Percentiles rank a stretch among this genome's conserved stretches.
phyloP scores from a whole-genome alignment of 371 early-diverging fungal species.

The Mucor saturninus region DNA sequence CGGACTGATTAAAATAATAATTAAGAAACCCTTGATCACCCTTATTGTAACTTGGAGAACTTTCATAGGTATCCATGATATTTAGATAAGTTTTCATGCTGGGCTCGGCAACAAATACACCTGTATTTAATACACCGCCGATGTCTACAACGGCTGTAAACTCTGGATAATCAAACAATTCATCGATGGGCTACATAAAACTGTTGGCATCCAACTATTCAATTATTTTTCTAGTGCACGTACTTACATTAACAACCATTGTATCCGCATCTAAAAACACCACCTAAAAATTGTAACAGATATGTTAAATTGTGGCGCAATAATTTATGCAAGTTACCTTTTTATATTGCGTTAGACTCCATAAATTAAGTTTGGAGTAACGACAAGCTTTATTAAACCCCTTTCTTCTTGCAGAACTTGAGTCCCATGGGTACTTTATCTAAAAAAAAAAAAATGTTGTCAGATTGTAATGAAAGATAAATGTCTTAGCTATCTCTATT shows the following conservation, averaged over 20 bases:
- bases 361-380: constrained; percentile 43
- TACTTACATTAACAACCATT: constrained; percentile 36
- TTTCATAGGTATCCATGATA: constrained; percentile 32
- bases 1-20: constrained; percentile 37
- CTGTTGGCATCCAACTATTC: neutral
- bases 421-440: constrained; percentile 43
- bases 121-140: constrained; percentile 43
- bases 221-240: neutral
- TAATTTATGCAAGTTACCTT: constrained; percentile 25
- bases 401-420: constrained; percentile 27
- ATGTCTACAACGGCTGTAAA: constrained; percentile 40
- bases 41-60: constrained; percentile 39
- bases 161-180: constrained; percentile 38
- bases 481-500: constrained; percentile 2
- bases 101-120: constrained; percentile 45
- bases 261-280: constrained; percentile 48
- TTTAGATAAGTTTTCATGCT: constrained; percentile 27
- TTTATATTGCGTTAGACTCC: constrained; percentile 40
- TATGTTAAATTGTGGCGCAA: neutral
- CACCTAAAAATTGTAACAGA: constrained; percentile 15
- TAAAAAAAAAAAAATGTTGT: constrained; percentile 7
- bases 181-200: constrained; percentile 27
- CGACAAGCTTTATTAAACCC: constrained; percentile 47
- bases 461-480: neutral
- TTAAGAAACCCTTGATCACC: constrained; percentile 48